Percentiles rank a stretch among this genome's conserved stretches.
Conservation (phyloP, 2,329 filamentous ascomycete genomes). For the Stachybotrys chartarum region DNA sequence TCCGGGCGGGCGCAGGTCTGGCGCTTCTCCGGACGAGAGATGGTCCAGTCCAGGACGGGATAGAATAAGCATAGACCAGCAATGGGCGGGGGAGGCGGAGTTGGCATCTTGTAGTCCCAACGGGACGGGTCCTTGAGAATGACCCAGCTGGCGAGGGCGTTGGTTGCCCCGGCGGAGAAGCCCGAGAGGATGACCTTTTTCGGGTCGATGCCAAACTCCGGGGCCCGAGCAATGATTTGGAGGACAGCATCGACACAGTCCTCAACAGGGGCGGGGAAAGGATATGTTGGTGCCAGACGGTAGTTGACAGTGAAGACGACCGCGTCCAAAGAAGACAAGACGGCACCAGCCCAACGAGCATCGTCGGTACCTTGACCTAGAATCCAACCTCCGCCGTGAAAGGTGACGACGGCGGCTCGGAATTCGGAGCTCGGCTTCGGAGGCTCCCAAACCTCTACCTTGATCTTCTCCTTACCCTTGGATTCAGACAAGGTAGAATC, state of each 20-base stretch:
- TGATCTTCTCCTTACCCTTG: slow-evolving; percentile 30
- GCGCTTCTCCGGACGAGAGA: slow-evolving; percentile 47
- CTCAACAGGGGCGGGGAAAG: slow-evolving; percentile 58
- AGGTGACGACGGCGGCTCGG: slow-evolving; percentile 54
- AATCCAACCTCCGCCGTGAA: slow-evolving; percentile 62
- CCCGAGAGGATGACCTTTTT: slow-evolving; percentile 51
- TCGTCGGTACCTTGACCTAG: slow-evolving; percentile 57
- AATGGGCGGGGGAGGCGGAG: slow-evolving; percentile 40
- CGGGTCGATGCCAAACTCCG: slow-evolving; percentile 50
- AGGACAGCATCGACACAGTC: slow-evolving; percentile 58
- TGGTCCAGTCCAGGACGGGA: slow-evolving; percentile 54
- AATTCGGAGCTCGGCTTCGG: slow-evolving; percentile 22
- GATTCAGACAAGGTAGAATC: slow-evolving; percentile 32
- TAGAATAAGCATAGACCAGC: slow-evolving; percentile 53
- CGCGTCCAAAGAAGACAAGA: slow-evolving; percentile 44
- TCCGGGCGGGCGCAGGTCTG: slow-evolving; percentile 47
- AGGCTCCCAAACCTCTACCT: slow-evolving; percentile 40
- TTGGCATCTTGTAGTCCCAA: slow-evolving; percentile 27
- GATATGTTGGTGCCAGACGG: slow-evolving; percentile 57
- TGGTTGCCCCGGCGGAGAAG: slow-evolving; percentile 56
- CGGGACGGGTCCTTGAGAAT: slow-evolving; percentile 35
- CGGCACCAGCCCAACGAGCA: slow-evolving; percentile 49
- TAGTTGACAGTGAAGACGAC: slow-evolving; percentile 61
- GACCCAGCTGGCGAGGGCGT: slow-evolving; percentile 41
- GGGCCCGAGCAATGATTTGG: slow-evolving; percentile 50